These are phyloP conservation scores for Carex kokanica DNA, from an alignment of 176 grass and related monocot species.

Conservation along the genomic window DNA sequence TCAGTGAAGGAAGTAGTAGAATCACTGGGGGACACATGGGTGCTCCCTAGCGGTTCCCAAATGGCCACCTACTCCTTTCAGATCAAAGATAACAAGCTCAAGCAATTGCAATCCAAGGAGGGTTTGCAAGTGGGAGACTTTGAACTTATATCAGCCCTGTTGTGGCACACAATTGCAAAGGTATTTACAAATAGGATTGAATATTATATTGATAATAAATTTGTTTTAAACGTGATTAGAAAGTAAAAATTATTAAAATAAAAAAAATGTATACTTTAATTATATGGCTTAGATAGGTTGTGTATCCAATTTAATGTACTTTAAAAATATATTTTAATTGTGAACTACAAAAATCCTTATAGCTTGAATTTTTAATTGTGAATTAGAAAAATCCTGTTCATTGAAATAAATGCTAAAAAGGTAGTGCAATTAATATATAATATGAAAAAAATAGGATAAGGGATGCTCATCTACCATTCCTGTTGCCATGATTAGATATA, in stretches of 20 bases:
- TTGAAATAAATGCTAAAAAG: background rate
- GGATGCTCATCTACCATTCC: background rate
- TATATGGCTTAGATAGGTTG: background rate
- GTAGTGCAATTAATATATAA: background rate
- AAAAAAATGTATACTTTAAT: background rate
- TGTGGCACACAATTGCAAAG: slow-evolving; percentile 68
- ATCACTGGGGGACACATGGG: slow-evolving; percentile 61
- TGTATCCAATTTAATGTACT: background rate
- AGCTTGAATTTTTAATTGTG: background rate
- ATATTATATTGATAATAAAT: background rate
- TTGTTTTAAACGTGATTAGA: background rate
- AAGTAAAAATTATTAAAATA: background rate
- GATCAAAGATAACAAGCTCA: slow-evolving; percentile 37
- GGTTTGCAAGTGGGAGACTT: slow-evolving; percentile 31
- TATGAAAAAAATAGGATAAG: background rate
- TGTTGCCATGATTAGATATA: background rate
- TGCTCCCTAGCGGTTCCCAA: slow-evolving; percentile 34
- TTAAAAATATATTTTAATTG: background rate
- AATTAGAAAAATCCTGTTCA: background rate
- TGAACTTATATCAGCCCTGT: slow-evolving; percentile 63
- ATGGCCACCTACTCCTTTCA: slow-evolving; percentile 80
- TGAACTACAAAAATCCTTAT: background rate
- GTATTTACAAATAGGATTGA: background rate
- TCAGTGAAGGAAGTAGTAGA: slow-evolving; percentile 67
- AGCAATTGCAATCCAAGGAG: slow-evolving; percentile 32